Base-by-base conservation (phyloP, 78 protist genomes). In the Chrysochromulina parva region DNA sequence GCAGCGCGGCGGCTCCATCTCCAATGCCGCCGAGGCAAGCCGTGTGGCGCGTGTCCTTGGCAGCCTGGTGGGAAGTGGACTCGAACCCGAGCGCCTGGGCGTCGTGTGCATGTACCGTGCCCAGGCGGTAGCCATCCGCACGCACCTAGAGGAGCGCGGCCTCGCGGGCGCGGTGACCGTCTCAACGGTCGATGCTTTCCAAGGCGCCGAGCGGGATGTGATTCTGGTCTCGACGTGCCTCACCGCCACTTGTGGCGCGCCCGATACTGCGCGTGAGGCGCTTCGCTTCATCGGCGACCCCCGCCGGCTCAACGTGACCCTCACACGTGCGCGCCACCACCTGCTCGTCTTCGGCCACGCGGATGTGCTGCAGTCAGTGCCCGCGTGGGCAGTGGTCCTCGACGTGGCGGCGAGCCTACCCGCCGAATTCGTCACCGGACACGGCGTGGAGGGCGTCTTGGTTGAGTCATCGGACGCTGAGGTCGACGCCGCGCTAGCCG, bases 291-390 rank as follows among this genome's bases (percentile, higher is more conserved):
- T 86, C 16, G 88, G 16, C 17, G 2, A 3, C 19, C 76, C 91
- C 16, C 50, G 28, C 50, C 90, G 94, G 38, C 67, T 92, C 24
- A 92, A 92, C 58, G 94, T 92, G 58, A 74, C 89, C 14, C 4
- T 92, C 54, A 92, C 94, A 17, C 67, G 94, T 7, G 94, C 94
- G 10, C 13, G 82, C 38, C 58, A 14, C 60, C 88, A 91, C 50
- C 65, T 91, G 26, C 19, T 91, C 58, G 16, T 91, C 66, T 28
- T 91, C 4, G 90, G 93, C 57, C 17, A 4, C 20, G 65, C 47
- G 16, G 17, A 14, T 14, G 47, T 38, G 60, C 86, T 78, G 50
- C 62, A 1, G 10, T 3, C 58, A 13, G 17, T 22, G 16, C 14
- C 65, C 6, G n/a, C 5, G 22, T 78, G 86, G 86, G 65, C 47